These are phyloP conservation scores for Strobilomyces echinocephalus DNA, from an alignment of 768 basidiomycete species.

Conservation along the genomic window DNA sequence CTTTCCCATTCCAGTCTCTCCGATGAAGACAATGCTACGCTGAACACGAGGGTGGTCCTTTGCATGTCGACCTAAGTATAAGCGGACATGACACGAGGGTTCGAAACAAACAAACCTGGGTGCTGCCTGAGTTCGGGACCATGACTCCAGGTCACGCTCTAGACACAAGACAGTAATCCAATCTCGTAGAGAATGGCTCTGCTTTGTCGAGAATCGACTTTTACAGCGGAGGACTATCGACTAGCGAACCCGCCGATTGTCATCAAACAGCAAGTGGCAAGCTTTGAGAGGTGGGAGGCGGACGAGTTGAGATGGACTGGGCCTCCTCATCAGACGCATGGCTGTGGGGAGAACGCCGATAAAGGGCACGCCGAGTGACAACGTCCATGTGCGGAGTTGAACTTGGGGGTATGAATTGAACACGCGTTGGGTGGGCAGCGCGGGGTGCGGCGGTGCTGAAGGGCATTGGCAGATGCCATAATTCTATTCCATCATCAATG, in stretches of 20 bases:
- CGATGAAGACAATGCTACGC: slow-evolving; percentile 21
- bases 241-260: background rate
- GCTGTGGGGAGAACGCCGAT: background rate
- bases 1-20: slow-evolving; percentile 25
- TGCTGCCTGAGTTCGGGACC: background rate
- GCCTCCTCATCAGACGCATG: slow-evolving; percentile 1
- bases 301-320: background rate
- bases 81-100: background rate
- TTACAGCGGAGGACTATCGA: background rate
- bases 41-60: background rate
- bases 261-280: background rate
- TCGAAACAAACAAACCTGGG: slow-evolving; percentile 15
- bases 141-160: background rate
- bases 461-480: too few relatives aligned
- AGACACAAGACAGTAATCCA: background rate
- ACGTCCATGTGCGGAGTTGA: background rate
- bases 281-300: background rate
- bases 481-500: too few relatives aligned
- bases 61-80: background rate
- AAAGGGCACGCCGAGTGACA: background rate
- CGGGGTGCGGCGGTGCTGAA: background rate
- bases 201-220: background rate
- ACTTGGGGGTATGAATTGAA: slow-evolving; percentile 1
- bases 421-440: slow-evolving; percentile 8
- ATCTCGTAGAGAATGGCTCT: background rate